phyloP scores from a whole-genome alignment of 208 protist genomes.

The Leishmania arabica region DNA sequence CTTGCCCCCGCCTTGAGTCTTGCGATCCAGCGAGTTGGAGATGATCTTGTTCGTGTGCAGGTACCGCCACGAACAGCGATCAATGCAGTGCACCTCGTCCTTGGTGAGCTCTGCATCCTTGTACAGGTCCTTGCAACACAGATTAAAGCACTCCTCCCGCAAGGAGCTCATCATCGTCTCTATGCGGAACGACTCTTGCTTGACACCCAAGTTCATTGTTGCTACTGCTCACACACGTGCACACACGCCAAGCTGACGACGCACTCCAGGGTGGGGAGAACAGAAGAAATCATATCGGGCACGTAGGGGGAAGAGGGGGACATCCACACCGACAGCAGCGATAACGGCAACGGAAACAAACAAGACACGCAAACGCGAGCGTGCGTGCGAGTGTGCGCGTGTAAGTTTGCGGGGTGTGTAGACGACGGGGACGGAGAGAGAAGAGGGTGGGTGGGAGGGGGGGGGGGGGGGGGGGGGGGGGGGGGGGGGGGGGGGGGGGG shows the following conservation, averaged over 20 bases:
- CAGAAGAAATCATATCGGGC: not conserved
- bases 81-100: slow-evolving; percentile 84
- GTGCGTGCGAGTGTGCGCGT: not conserved
- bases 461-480: no score
- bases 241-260: not conserved
- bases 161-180: slow-evolving; percentile 84
- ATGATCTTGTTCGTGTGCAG: slow-evolving; percentile 75
- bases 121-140: slow-evolving; percentile 78
- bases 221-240: not conserved
- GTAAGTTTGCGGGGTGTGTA: not conserved
- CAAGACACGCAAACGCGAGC: not conserved
- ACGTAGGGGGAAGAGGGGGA: not conserved
- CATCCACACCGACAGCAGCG: not conserved
- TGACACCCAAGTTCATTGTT: slow-evolving; percentile 76
- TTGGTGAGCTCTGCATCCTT: slow-evolving; percentile 58
- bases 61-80: slow-evolving; percentile 84
- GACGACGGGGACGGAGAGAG: not conserved
- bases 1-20: slow-evolving; percentile 31
- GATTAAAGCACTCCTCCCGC: slow-evolving; percentile 80
- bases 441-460: not conserved
- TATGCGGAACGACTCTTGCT: slow-evolving; percentile 88
- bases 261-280: not conserved
- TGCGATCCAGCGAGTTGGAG: slow-evolving; percentile 54
- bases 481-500: no score
- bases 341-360: not conserved